Conservation (phyloP, 2,329 filamentous ascomycete genomes). For the Alternaria conjuncta region DNA sequence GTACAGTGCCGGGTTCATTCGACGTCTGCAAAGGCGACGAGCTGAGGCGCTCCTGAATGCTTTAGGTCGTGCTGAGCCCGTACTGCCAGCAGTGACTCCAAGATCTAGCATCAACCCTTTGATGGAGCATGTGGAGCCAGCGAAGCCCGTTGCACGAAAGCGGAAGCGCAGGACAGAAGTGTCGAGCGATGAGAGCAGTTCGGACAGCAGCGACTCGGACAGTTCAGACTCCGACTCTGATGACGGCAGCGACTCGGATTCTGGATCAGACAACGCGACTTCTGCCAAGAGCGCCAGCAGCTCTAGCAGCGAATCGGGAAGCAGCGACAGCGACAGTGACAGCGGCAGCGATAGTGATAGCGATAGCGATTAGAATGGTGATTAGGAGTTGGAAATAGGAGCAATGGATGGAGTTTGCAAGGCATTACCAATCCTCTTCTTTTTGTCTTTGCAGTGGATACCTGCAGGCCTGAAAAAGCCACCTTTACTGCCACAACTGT, state of each 20-base stretch:
- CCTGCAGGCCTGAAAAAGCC: not conserved
- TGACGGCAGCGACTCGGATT: slow-evolving; percentile 8
- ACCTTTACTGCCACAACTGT: not conserved
- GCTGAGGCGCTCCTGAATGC: slow-evolving; percentile 41
- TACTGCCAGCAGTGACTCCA: slow-evolving; percentile 19
- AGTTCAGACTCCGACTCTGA: slow-evolving; percentile 31
- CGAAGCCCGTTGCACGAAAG: slow-evolving; percentile 25
- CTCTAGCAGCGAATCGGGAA: slow-evolving; percentile 10
- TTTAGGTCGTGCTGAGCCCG: slow-evolving; percentile 35
- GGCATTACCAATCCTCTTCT: not conserved
- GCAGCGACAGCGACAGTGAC: slow-evolving; percentile 25
- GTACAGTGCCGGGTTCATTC: slow-evolving; percentile 38
- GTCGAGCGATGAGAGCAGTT: slow-evolving; percentile 44
- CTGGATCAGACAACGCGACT: not conserved
- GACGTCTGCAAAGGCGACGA: slow-evolving; percentile 43
- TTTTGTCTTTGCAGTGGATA: not conserved
- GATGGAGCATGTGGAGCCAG: slow-evolving; percentile 20
- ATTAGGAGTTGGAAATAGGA: not conserved
- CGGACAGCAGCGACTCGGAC: slow-evolving; percentile 39
- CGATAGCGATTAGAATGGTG: slow-evolving; percentile 12
- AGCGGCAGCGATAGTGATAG: slow-evolving; percentile 12
- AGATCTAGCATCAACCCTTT: slow-evolving; percentile 22
- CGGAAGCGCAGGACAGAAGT: slow-evolving; percentile 38
- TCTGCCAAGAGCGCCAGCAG: slow-evolving; percentile 13
- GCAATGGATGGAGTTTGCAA: not conserved